Evolutionary conservation across 495 filamentous ascomycete species (phyloP).

Genomic region (Parmelia sp.): DNA sequence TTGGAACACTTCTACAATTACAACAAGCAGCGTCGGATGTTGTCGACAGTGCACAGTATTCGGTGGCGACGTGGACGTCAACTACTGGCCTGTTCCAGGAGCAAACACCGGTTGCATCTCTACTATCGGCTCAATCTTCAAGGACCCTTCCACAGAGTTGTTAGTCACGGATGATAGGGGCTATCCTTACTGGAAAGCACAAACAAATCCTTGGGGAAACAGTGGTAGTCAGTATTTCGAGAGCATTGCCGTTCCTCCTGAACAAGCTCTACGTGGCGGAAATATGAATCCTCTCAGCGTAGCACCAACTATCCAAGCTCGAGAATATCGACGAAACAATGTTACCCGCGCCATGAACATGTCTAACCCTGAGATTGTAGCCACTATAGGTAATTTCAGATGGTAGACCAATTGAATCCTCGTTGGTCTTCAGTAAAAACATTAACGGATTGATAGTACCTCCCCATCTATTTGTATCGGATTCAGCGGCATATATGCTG

Average conservation of each 20-base stretch:
- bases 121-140: neutral
- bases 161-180: constrained; percentile 3
- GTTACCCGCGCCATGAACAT: neutral
- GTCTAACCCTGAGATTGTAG: neutral
- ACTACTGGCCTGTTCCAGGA: constrained; percentile 11
- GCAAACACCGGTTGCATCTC: neutral
- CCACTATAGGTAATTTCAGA: neutral
- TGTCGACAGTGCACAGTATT: neutral
- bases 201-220: constrained; percentile 10
- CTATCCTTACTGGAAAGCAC: constrained; percentile 2
- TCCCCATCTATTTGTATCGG: constrained; percentile 10
- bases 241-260: neutral
- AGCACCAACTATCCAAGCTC: neutral
- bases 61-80: constrained; percentile 11
- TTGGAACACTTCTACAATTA: neutral
- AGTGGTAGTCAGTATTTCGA: neutral
- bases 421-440: neutral
- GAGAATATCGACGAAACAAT: neutral
- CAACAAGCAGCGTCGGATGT: constrained; percentile 4
- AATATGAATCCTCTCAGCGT: neutral
- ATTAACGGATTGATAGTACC: neutral
- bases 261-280: neutral
- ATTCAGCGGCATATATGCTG: constrained; percentile 3
- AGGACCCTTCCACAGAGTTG: neutral
- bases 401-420: neutral